Percentiles rank a stretch among this genome's conserved stretches.
Conservation (phyloP, 2,329 filamentous ascomycete species). For the Paraphoma sp. region DNA sequence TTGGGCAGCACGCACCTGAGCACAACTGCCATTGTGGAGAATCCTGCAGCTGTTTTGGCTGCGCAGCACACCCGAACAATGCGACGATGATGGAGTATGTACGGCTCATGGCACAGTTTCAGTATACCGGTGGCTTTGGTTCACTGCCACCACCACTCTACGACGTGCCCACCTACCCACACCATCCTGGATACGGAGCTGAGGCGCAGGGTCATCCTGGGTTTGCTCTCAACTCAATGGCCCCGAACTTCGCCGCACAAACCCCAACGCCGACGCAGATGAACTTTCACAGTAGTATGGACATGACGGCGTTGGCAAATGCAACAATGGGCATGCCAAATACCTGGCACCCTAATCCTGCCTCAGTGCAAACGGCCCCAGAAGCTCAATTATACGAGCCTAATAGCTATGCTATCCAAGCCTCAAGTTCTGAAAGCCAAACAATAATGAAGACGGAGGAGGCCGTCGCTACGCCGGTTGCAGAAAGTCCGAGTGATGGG, state of each 20-base stretch:
- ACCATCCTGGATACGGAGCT: slow-evolving; percentile 38
- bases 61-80: slow-evolving; percentile 72
- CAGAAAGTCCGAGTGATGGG: slow-evolving; percentile 37
- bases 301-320: slow-evolving; percentile 23
- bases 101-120: slow-evolving; percentile 47
- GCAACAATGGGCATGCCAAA: slow-evolving; percentile 19
- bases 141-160: slow-evolving; percentile 40
- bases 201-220: slow-evolving; percentile 20
- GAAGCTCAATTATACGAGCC: slow-evolving; percentile 23
- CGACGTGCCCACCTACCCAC: slow-evolving; percentile 43
- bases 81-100: slow-evolving; percentile 65
- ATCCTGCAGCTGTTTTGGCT: slow-evolving; percentile 71
- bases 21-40: slow-evolving; percentile 70
- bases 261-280: slow-evolving; percentile 25
- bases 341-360: slow-evolving; percentile 33
- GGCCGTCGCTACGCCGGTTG: slow-evolving; percentile 14
- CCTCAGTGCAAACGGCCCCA: slow-evolving; percentile 15
- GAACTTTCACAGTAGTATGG: slow-evolving; percentile 28
- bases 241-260: slow-evolving; percentile 17
- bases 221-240: slow-evolving; percentile 20
- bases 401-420: slow-evolving; percentile 10
- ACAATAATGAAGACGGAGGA: slow-evolving; percentile 22
- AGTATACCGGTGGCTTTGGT: slow-evolving; percentile 43
- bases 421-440: slow-evolving; percentile 13
- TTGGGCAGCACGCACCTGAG: slow-evolving; percentile 43